Evolutionary conservation across 1,284 basidiomycete genomes (phyloP), one percentile per base, ranked within the genome.

Genomic region (Leccinum fuscescens): DNA sequence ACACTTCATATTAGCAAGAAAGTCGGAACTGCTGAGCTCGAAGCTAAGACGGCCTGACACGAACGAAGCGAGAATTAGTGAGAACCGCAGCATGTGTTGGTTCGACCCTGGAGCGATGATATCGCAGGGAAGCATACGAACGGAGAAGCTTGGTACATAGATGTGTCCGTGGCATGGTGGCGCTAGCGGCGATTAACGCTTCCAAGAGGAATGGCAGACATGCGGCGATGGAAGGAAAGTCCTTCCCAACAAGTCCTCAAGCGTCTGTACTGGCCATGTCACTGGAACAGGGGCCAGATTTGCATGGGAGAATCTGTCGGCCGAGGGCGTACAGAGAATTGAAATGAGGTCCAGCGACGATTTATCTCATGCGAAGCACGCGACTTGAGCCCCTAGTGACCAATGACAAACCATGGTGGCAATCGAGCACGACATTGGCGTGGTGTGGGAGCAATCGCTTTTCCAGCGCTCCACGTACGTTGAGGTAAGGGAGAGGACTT

Each of bases 181-280:
- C 72, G 69, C 71, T 15, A 61, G 70, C 61, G 64, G 70, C 67
- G 71, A 73, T 73, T 69, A 71, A 74, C 52, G 54, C 67, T 69
- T 73, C 71, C 64, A 72, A 67, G 64, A 61, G 58, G 59, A 66
- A 72, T 65, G 62, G 60, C 53, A 67, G 59, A 60, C 67, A 65
- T 67, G 67, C 69, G 66, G 66, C 58, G 55, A 62, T 60, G 68
- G 63, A 69, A 66, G 65, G 58, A 72, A 62, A 61, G 59, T 5
- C 59, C 59, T 60, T 69, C 58, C 51, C 59, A 59, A 67, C 60
- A 59, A 63, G 55, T 48, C 39, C n/a, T 52, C 15, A 22, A 24
- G 55, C 20, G 54, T 55, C 46, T 55, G 54, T 33, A 46, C 35
- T 62, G 55, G 29, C 54, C 59, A 55, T 60, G 57, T 58, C 48